Evolutionary conservation across 345 rosid species (phyloP), one percentile per base, ranked within the genome.

Genomic region (Salix arbutifolia): DNA sequence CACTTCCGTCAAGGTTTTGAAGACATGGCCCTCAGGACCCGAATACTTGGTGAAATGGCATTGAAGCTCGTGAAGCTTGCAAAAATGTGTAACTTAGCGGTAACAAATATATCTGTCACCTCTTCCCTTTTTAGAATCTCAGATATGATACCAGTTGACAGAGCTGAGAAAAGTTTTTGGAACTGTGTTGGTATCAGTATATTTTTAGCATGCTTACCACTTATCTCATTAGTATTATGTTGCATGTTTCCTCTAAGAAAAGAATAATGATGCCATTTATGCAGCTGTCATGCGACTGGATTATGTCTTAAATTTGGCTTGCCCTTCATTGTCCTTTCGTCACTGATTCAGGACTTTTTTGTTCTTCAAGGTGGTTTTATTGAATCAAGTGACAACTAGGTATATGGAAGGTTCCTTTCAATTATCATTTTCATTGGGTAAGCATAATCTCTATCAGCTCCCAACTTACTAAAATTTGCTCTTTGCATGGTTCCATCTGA

Each of bases 1-100:
- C 99, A 93, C 86, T 91, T 95, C 89, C 98, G 97, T 52, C 99
- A 95, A 83, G 94, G 91, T 86, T 93, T 90, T 85, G 98, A 91
- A n/a, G 93, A 95, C 84, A 73, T 93, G 74, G 91, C 88, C 64
- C 90, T 85, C 42, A 85, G 99, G 74, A 95, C 99, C 33, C 88
- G 92, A 48, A 83, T 90, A 26, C 98, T 96, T 4, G 81, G 89
- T 77, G 93, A 85, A 80, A 86, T 96, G 90, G 92, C 98, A 42
- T 83, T 90, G 65, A 96, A 96, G 88, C 85, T 96, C 82, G 89
- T 92, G 97, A 90, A 90, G 81, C 88, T 96, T 82, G 96, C 98
- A 65, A 91, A 90, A 78, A 87, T 85, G 56, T 95, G 89, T 80
- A 88, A 84, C 60, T 83, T 93, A 78, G 99, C 98, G 37, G 98